Conservation (phyloP, 257 asterid species). For the Cynanchum wilfordii region DNA sequence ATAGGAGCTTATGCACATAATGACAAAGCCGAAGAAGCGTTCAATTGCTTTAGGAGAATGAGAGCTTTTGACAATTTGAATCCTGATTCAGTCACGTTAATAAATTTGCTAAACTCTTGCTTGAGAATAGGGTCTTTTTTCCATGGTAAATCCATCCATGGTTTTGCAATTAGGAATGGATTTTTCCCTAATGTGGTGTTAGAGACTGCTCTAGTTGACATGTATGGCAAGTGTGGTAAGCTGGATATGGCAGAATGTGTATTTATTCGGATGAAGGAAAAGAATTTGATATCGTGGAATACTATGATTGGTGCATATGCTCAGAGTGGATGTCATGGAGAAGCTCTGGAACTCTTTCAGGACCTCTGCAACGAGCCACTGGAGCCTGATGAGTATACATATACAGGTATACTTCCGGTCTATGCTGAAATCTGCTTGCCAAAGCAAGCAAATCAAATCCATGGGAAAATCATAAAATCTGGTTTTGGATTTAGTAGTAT, state of each 20-base stretch:
- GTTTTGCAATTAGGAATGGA: conserved; percentile 40
- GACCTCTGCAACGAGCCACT: conserved; percentile 24
- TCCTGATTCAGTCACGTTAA: conserved; percentile 52
- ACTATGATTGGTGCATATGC: conserved; percentile 46
- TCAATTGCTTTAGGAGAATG: conserved; percentile 43
- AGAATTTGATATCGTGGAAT: conserved; percentile 51
- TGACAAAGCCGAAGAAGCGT: conserved; percentile 26
- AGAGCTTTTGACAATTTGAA: conserved; percentile 28
- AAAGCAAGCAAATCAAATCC: conserved; percentile 54
- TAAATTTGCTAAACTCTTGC: conserved; percentile 58
- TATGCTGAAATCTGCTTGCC: conserved; percentile 55
- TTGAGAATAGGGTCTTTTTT: conserved; percentile 28
- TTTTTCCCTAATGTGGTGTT: conserved; percentile 40
- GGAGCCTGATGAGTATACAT: conserved; percentile 46
- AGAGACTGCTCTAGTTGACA: conserved; percentile 51
- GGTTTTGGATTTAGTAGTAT: conserved; percentile 29
- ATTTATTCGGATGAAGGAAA: conserved; percentile 30
- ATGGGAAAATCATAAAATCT: conserved; percentile 31
- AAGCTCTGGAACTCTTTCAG: conserved; percentile 38
- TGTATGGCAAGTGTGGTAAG: conserved; percentile 52
- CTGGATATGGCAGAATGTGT: conserved; percentile 25
- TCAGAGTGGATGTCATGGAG: conserved; percentile 31
- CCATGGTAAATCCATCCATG: conserved; percentile 52
- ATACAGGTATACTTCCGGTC: conserved; percentile 37
- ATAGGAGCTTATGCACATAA: conserved; percentile 42